Percentiles rank a stretch among this genome's conserved stretches.
phyloP scores from a whole-genome alignment of 1,139 yeast genomes.

The Nakaseomyces delphensis region DNA sequence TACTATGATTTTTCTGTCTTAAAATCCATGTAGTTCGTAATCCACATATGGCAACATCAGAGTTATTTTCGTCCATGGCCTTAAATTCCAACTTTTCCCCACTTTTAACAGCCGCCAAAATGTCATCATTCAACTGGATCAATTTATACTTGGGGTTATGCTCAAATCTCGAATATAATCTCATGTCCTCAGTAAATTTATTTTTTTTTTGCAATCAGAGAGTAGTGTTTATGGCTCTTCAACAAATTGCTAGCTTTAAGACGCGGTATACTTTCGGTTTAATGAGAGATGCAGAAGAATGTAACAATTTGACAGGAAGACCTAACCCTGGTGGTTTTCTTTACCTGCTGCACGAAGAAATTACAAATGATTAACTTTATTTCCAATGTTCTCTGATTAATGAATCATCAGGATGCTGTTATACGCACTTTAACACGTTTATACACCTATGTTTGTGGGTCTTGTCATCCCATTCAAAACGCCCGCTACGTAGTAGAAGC shows the following conservation, averaged over 20 bases:
- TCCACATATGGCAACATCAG: constrained; percentile 58
- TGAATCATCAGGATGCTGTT: background rate
- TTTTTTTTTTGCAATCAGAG: background rate
- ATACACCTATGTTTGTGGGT: no score
- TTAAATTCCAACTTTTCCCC: constrained; percentile 38
- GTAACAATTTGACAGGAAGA: no score
- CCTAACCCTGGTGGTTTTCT: no score
- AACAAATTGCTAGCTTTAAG: no score
- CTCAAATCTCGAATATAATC: constrained; percentile 24
- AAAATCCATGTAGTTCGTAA: constrained; percentile 49
- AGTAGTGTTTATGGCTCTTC: no score
- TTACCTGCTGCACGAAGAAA: no score
- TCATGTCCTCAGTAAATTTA: constrained; percentile 8
- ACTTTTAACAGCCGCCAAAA: constrained; percentile 38
- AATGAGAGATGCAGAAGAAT: no score
- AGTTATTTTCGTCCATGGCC: constrained; percentile 34
- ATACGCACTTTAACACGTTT: no score
- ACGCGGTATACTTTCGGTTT: no score
- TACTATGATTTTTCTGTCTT: constrained; percentile 80
- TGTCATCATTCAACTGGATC: constrained; percentile 51
- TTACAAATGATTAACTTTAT: background rate
- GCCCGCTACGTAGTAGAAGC: no score
- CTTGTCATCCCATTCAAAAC: no score
- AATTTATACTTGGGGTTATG: constrained; percentile 40
- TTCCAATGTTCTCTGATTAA: background rate